Evolutionary conservation across 2,329 filamentous ascomycete genomes (phyloP).

Genomic region (Pseudogymnoascus verrucosus): DNA sequence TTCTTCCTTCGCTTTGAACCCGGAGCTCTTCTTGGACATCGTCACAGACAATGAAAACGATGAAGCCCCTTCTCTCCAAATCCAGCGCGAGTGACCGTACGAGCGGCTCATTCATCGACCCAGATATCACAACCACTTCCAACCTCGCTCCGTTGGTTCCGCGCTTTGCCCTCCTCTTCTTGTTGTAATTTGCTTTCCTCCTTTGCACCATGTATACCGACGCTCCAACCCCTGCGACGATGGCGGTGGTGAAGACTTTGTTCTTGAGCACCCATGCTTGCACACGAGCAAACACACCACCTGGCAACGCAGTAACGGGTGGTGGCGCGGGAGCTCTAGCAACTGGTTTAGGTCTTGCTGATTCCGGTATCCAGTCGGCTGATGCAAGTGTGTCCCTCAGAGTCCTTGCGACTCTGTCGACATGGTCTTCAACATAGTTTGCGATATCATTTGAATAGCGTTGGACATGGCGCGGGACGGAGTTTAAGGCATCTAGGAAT

Average conservation of each 20-base stretch:
- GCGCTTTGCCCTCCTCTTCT: conserved; percentile 67
- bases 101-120: conserved; percentile 76
- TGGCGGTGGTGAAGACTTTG: conserved; percentile 62
- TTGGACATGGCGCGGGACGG: conserved; percentile 57
- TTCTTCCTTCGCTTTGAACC: conserved; percentile 66
- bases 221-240: conserved; percentile 66
- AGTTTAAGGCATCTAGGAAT: conserved; percentile 66
- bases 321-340: neutral
- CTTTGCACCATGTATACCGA: conserved; percentile 39
- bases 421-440: conserved; percentile 70
- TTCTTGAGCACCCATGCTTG: conserved; percentile 67
- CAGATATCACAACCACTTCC: conserved; percentile 82
- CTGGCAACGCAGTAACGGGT: conserved; percentile 29
- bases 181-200: conserved; percentile 49
- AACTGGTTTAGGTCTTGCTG: conserved; percentile 50
- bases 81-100: conserved; percentile 78
- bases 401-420: conserved; percentile 65
- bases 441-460: conserved; percentile 66
- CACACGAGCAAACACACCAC: conserved; percentile 41
- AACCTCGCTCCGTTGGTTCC: conserved; percentile 75
- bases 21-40: conserved; percentile 77
- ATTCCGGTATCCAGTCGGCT: conserved; percentile 64
- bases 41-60: conserved; percentile 84
- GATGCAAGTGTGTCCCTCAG: conserved; percentile 63
- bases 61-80: conserved; percentile 82